Evolutionary conservation across 345 rosid genomes (phyloP), one percentile per base, ranked within the genome.

Genomic region (Salix exigua): DNA sequence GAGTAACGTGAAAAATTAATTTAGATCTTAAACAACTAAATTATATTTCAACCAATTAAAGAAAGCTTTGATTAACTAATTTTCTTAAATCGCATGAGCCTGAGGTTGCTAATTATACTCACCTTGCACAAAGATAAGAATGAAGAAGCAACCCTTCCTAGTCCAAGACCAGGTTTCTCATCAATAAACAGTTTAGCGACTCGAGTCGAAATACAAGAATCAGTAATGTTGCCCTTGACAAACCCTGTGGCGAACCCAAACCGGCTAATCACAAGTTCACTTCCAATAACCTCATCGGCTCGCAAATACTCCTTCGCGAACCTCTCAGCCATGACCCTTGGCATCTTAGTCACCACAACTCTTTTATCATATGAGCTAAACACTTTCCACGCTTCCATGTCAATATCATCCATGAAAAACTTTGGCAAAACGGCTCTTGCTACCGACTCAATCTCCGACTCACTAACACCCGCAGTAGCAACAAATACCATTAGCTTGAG

Each of bases 391-490:
- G 95, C 92, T 37, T 88, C 89, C 81, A 83, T 79, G 53, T 88
- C 86, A 64, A 92, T n/a, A 77, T 90, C 94, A 61, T 91, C 97
- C 97, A 86, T 87, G 75, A 78, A 92, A 73, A 94, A 94, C 82
- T 92, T 94, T 0, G 98, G 97, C 82, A 92, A 71, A 40, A 94
- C 97, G 0, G 98, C 98, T 76, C 98, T 82, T 16, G 97, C 92
- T 70, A 94, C 94, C 2, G 94, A 87, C 74, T 90, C 87, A 17
- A 94, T 89, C 87, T 91, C 98, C 26, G 91, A 80, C 75, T 62
- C 87, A 0, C 73, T 80, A 11, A 92, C 77, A 8, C 97, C 97
- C 0, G 71, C 89, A 14, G 92, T 88, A 33, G 97, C 83, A 9
- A 86, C 88, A 46, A 94, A 92, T 58, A 91, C 78, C 92, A 89